Base-by-base conservation (phyloP, 176 grass and related monocot genomes). In the Eragrostis nindensis region DNA sequence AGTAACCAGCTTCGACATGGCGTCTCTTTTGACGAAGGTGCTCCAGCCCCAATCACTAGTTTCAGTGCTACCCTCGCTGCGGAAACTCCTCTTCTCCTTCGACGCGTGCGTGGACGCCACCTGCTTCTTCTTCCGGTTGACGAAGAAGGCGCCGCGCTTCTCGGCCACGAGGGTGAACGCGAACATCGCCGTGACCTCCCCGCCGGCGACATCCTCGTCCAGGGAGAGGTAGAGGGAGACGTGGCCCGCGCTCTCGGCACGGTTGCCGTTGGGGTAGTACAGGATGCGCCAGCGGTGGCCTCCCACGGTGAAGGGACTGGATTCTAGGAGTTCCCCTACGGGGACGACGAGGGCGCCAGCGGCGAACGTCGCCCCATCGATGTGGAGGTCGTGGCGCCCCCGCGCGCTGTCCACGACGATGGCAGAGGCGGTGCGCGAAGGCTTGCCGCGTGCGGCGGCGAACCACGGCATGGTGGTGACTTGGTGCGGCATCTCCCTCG, bases 261-360 rank as follows among this genome's bases (percentile, higher is more conserved):
- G 3, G 49, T 18, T 1, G 49, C 69, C 84, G 5, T 81, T 86
- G 21, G 84, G 84, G 57, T 21, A 75, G 70, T 73, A 75, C n/a
- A 11, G 15, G 30, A 87, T 38, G 13, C 8, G 71, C 48, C 71
- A 73, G 8, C 6, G 24, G 11, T 80, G 61, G 41, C 84, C 77
- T 7, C 68, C 52, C 22, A 74, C 56, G 27, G 26, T 3, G 64
- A 79, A 85, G 27, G 5, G 16, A 11, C 54, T 64, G 13, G 83
- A 85, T 18, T 36, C 52, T 44, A 85, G 32, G 32, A 36, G 32
- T 36, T 36, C 32, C 32, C 32, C 32, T 1, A 36, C 32, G 32
- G 32, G 32, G 32, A 4, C 32, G 32, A 36, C 32, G 32, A 36
- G 32, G 32, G 32, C 32, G 16, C 16, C 16, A 3, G 49, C 16